A percentile compares a stretch with the other conserved stretches of the same genome.
Conservation (phyloP, 1,139 yeast genomes). For the Ashbya aceris region DNA sequence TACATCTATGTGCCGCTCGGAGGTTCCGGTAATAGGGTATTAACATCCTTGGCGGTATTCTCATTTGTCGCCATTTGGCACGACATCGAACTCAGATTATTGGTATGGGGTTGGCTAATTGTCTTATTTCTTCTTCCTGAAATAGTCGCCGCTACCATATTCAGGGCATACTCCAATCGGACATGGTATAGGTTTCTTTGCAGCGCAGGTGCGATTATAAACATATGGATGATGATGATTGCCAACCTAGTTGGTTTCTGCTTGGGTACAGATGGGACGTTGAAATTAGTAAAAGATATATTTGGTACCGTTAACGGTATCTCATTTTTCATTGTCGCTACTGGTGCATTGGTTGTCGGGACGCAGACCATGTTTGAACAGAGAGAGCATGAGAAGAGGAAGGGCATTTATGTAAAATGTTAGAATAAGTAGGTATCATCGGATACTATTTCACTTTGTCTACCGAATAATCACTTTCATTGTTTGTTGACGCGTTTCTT, state of each 20-base stretch:
- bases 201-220: conserved; percentile 78
- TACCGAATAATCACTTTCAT: background rate
- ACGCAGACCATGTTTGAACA: conserved; percentile 92
- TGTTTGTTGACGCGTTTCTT: conserved; percentile 34
- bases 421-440: conserved; percentile 21
- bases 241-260: conserved; percentile 95
- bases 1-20: conserved; percentile 84
- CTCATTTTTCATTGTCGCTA: conserved; percentile 53
- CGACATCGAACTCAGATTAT: conserved; percentile 76
- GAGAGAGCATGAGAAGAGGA: conserved; percentile 75
- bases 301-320: conserved; percentile 63
- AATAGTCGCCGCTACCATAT: conserved; percentile 45
- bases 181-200: conserved; percentile 71
- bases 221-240: conserved; percentile 97
- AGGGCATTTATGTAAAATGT: conserved; percentile 76
- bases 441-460: background rate
- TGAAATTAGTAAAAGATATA: conserved; percentile 56
- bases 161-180: conserved; percentile 39
- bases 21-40: conserved; percentile 57
- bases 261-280: conserved; percentile 78
- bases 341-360: conserved; percentile 66
- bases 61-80: conserved; percentile 98
- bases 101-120: conserved; percentile 94
- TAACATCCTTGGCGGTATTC: conserved; percentile 80
- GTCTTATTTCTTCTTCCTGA: conserved; percentile 89